Conservation (phyloP, 805 yeast genomes). For the Lipomyces starkeyi region DNA sequence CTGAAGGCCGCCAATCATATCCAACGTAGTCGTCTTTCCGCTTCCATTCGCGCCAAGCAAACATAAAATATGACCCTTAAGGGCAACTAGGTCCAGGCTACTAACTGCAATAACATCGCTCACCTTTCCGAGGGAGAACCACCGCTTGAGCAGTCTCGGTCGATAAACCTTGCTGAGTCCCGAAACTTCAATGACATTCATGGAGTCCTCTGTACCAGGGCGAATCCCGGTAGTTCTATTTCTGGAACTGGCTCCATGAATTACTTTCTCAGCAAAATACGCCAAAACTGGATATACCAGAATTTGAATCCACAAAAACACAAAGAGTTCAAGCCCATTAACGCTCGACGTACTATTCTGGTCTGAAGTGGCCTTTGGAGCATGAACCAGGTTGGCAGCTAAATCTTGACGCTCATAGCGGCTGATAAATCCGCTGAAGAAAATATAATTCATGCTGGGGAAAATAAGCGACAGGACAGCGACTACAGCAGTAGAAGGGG, state of each 20-base stretch:
- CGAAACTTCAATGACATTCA: slow-evolving; percentile 3
- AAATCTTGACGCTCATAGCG: slow-evolving; percentile 8
- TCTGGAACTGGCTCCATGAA: slow-evolving; percentile 1
- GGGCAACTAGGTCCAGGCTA: slow-evolving; percentile 38
- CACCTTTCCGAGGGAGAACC: background rate
- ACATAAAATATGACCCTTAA: slow-evolving; percentile 44
- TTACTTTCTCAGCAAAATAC: background rate
- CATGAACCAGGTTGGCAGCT: background rate
- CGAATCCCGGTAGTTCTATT: no score
- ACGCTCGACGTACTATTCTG: slow-evolving; percentile 16
- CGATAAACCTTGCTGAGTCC: slow-evolving; percentile 6
- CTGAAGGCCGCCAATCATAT: slow-evolving; percentile 44
- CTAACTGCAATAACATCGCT: slow-evolving; percentile 42
- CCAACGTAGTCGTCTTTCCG: slow-evolving; percentile 48
- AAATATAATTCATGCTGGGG: slow-evolving; percentile 41
- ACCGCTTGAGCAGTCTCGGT: no score
- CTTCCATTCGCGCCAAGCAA: slow-evolving; percentile 47
- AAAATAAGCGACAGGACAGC: no score
- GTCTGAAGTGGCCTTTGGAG: slow-evolving; percentile 11
- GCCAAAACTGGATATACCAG: background rate
- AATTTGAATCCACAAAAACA: slow-evolving; percentile 7
- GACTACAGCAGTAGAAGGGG: slow-evolving; percentile 42
- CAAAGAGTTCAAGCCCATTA: slow-evolving; percentile 2
- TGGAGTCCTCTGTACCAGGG: no score
- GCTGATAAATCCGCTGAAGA: slow-evolving; percentile 33